Conservation (phyloP, 371 early-diverging fungal species). For the Circinella minor region DNA sequence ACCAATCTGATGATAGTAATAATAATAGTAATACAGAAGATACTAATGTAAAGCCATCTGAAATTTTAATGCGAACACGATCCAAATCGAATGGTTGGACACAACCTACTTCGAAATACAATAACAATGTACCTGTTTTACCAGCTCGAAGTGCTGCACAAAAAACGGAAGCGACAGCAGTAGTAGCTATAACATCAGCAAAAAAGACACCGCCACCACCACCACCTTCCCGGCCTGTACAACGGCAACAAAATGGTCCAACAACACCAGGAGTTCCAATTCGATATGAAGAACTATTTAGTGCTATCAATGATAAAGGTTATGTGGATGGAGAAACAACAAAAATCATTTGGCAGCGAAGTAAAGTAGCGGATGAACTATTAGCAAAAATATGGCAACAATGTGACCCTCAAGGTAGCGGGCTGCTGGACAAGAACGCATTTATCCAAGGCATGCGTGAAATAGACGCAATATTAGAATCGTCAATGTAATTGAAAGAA, state of each 20-base stretch:
- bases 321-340: constrained; percentile 44
- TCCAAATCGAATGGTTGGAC: constrained; percentile 15
- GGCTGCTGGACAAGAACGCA: constrained; percentile 42
- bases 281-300: constrained; percentile 46
- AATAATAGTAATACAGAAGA: constrained; percentile 1
- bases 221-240: constrained; percentile 38
- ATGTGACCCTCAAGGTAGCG: constrained; percentile 42
- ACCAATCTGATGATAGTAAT: not conserved
- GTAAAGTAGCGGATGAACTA: constrained; percentile 33
- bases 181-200: constrained; percentile 7
- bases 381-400: constrained; percentile 49
- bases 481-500: constrained; percentile 6
- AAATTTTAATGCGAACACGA: constrained; percentile 10
- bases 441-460: constrained; percentile 53
- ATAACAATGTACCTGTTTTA: not conserved
- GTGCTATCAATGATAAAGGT: constrained; percentile 42
- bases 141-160: constrained; percentile 1
- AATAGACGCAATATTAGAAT: constrained; percentile 37
- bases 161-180: too few species aligned
- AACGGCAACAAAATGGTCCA: not conserved
- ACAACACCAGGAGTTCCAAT: not conserved
- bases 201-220: constrained; percentile 37
- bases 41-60: constrained; percentile 14
- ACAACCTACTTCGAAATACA: not conserved
- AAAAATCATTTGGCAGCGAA: constrained; percentile 39